These are phyloP conservation scores for Salix exigua DNA, from an alignment of 345 rosid species.

Conservation along the genomic window DNA sequence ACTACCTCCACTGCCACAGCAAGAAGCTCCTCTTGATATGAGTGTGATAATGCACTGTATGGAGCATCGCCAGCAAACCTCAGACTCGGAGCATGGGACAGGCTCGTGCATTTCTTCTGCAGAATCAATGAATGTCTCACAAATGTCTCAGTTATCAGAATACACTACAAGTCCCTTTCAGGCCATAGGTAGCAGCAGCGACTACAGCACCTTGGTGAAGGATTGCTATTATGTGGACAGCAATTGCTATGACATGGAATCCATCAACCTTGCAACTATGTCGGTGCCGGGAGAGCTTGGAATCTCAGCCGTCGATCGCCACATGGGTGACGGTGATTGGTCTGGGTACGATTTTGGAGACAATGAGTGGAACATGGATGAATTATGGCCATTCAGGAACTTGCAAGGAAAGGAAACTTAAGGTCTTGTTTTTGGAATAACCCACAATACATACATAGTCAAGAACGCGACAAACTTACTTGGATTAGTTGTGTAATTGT, in stretches of 20 bases:
- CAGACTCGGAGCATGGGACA: constrained; percentile 31
- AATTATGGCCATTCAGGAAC: constrained; percentile 66
- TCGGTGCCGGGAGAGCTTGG: constrained; percentile 14
- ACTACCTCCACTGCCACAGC: constrained; percentile 5
- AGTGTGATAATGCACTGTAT: background rate
- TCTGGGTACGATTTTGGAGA: constrained; percentile 44
- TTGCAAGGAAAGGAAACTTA: background rate
- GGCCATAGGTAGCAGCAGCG: constrained; percentile 20
- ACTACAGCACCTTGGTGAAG: constrained; percentile 8
- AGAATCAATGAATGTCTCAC: constrained; percentile 21
- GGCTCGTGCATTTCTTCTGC: constrained; percentile 19
- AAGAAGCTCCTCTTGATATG: background rate
- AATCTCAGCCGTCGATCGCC: constrained; percentile 16
- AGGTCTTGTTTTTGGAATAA: background rate
- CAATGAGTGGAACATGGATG: constrained; percentile 64
- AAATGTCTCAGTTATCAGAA: constrained; percentile 19
- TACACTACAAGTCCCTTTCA: constrained; percentile 17
- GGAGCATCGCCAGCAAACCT: constrained; percentile 23
- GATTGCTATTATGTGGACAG: constrained; percentile 14
- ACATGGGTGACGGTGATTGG: constrained; percentile 38
- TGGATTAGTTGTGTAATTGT: constrained; percentile 1
- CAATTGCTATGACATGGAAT: constrained; percentile 27
- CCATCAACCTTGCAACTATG: constrained; percentile 8
- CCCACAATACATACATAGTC: background rate
- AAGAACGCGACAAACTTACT: background rate